Conservation (phyloP, 495 filamentous ascomycete genomes). For the Diplogelasinospora grovesii region DNA sequence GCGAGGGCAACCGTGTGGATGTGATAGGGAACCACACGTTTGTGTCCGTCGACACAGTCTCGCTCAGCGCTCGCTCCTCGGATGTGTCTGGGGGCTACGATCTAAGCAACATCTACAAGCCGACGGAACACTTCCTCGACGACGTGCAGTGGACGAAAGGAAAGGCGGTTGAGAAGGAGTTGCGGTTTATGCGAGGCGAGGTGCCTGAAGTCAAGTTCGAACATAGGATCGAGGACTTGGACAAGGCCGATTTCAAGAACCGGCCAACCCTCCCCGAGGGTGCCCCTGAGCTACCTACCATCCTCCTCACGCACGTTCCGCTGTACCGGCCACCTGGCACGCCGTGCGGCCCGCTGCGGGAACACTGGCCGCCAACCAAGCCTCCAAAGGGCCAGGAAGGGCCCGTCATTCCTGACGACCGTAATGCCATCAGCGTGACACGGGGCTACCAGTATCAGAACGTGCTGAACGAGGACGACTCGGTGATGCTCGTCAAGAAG, state of each 20-base stretch:
- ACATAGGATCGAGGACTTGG: constrained; percentile 47
- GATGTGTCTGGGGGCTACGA: constrained; percentile 39
- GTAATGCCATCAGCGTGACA: constrained; percentile 66
- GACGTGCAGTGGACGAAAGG: constrained; percentile 46
- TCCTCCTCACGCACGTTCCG: constrained; percentile 87
- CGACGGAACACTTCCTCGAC: constrained; percentile 70
- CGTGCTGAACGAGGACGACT: constrained; percentile 69
- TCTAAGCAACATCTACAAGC: constrained; percentile 58
- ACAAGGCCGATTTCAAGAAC: constrained; percentile 32
- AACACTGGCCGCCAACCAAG: constrained; percentile 67
- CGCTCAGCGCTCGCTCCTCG: constrained; percentile 62
- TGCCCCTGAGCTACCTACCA: constrained; percentile 61
- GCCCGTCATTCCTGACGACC: constrained; percentile 59
- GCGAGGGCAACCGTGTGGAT: constrained; percentile 78
- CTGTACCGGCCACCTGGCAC: constrained; percentile 74
- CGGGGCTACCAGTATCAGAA: constrained; percentile 96
- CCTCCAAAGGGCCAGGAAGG: constrained; percentile 47
- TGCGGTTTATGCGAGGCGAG: constrained; percentile 45
- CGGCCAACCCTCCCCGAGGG: constrained; percentile 30
- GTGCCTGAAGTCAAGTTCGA: constrained; percentile 41
- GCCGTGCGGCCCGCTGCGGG: constrained; percentile 84
- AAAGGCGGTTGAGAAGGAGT: constrained; percentile 48
- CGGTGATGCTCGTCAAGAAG: constrained; percentile 61
- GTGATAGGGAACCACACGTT: constrained; percentile 93
- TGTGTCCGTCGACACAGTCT: constrained; percentile 82